A percentile compares a stretch with the other conserved stretches of the same genome.
These are phyloP conservation scores for Eurotiales sp. DNA, from an alignment of 2,329 filamentous ascomycete species.

Conservation along the genomic window DNA sequence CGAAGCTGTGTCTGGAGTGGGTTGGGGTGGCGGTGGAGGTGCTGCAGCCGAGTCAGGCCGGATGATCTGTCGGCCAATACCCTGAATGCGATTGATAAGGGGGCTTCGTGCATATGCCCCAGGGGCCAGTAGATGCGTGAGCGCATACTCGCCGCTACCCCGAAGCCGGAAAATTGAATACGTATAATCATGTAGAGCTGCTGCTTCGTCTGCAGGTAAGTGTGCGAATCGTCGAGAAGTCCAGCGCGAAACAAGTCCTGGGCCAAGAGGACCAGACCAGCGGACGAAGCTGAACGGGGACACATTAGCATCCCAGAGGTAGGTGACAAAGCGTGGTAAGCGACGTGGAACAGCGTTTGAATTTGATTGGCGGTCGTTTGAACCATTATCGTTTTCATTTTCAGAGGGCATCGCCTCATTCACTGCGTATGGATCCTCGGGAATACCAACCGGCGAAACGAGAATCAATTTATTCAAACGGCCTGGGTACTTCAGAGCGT, in stretches of 20 bases:
- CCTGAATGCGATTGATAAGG: constrained; percentile 79
- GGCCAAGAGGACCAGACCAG: constrained; percentile 82
- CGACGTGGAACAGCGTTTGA: constrained; percentile 53
- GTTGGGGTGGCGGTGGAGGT: constrained; percentile 15
- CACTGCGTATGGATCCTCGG: constrained; percentile 88
- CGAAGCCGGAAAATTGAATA: constrained; percentile 91
- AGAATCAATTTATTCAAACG: constrained; percentile 93
- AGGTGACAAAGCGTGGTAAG: constrained; percentile 80
- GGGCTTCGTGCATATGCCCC: constrained; percentile 88
- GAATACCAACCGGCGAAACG: constrained; percentile 89
- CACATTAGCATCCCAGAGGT: constrained; percentile 95
- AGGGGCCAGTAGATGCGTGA: constrained; percentile 88
- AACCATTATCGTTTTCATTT: constrained; percentile 48
- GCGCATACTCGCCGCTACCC: constrained; percentile 88
- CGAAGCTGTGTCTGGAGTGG: constrained; percentile 11
- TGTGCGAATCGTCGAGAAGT: constrained; percentile 89
- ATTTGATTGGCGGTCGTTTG: constrained; percentile 39
- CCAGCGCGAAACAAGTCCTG: constrained; percentile 91
- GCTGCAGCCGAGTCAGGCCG: constrained; percentile 21
- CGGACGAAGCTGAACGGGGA: constrained; percentile 91
- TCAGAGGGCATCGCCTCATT: constrained; percentile 76
- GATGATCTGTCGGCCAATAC: constrained; percentile 71
- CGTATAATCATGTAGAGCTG: constrained; percentile 85
- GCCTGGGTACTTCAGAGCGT: constrained; percentile 93
- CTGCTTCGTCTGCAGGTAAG: constrained; percentile 72